Percentiles rank a stretch among this genome's conserved stretches.
Evolutionary conservation across 371 early-diverging fungal genomes (phyloP).

Genomic region (Mortierella sp.): DNA sequence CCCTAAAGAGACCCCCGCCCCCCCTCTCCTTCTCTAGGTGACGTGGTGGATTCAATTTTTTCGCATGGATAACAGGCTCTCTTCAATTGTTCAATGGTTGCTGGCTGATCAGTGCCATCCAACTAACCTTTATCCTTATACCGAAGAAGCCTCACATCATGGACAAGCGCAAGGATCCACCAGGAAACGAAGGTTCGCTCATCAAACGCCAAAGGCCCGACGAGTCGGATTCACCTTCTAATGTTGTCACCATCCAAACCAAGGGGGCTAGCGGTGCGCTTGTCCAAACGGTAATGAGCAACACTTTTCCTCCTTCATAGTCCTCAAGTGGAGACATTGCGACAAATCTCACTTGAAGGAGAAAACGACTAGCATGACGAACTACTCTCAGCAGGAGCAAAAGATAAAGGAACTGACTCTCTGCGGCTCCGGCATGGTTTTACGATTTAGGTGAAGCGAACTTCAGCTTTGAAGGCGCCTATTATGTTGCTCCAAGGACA

Average conservation of each 20-base stretch:
- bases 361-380: too few relatives aligned
- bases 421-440: not conserved
- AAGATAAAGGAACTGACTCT: too few relatives aligned
- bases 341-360: too few relatives aligned
- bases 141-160: constrained; percentile 9
- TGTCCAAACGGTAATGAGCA: constrained; percentile 65
- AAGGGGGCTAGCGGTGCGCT: constrained; percentile 66
- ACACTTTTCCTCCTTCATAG: too few relatives aligned
- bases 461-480: constrained; percentile 80
- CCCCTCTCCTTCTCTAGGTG: too few relatives aligned
- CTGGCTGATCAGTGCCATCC: too few relatives aligned
- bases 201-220: constrained; percentile 68
- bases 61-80: too few relatives aligned
- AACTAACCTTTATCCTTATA: too few relatives aligned
- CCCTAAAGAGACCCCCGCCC: too few relatives aligned
- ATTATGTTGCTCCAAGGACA: constrained; percentile 62
- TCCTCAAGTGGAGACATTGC: not conserved
- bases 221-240: constrained; percentile 48
- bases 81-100: too few relatives aligned
- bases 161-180: constrained; percentile 64
- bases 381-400: too few relatives aligned
- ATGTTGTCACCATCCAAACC: constrained; percentile 60
- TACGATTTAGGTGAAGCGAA: constrained; percentile 72
- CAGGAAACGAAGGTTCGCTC: constrained; percentile 57
- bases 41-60: too few relatives aligned